Percentiles rank a stretch among this genome's conserved stretches.
These are phyloP conservation scores for Syzygium aromaticum DNA, from an alignment of 345 rosid species.

Conservation along the genomic window DNA sequence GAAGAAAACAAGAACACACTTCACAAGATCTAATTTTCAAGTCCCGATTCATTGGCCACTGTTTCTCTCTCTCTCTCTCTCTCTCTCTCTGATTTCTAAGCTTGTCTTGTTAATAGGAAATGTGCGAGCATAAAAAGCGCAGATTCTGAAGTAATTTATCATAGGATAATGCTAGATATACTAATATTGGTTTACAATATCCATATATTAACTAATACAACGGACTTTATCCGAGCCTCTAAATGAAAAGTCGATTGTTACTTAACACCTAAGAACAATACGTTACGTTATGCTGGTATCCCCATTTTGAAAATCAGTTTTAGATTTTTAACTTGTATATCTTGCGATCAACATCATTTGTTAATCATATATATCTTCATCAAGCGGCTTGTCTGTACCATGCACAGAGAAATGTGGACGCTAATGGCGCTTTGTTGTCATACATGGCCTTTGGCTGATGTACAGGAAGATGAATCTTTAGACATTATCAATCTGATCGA, in stretches of 20 bases:
- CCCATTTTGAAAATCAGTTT: background rate
- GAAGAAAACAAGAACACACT: background rate
- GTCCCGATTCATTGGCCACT: background rate
- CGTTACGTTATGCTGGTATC: background rate
- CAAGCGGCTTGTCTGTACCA: background rate
- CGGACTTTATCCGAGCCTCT: no score
- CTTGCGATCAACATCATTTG: background rate
- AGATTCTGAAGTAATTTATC: background rate
- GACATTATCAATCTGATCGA: background rate
- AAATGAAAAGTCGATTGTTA: background rate
- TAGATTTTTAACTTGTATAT: background rate
- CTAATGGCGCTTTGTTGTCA: background rate
- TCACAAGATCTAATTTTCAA: background rate
- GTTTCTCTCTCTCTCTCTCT: background rate
- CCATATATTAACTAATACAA: background rate
- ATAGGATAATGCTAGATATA: background rate
- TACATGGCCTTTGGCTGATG: background rate
- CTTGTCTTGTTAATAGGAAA: background rate
- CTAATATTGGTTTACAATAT: background rate
- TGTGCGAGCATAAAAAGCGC: background rate
- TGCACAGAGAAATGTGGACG: background rate
- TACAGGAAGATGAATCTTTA: background rate
- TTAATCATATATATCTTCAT: background rate
- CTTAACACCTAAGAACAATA: background rate
- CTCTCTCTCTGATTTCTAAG: background rate